These are phyloP conservation scores for Verticillium dahliae DNA, from an alignment of 2,329 filamentous ascomycete species.

Conservation along the genomic window DNA sequence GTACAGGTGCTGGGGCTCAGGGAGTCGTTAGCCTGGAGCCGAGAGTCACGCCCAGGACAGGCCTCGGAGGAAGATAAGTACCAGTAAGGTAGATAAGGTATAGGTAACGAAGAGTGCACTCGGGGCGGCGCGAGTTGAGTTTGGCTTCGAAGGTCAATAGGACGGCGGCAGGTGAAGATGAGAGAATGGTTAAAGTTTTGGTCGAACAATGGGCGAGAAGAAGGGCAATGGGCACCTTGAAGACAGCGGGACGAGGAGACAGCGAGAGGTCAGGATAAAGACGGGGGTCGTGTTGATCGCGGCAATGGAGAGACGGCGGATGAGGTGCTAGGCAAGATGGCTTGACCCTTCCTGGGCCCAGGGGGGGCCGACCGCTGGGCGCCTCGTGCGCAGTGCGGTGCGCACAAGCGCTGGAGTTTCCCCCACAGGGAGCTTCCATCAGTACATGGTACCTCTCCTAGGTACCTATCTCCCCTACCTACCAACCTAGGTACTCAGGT, in stretches of 20 bases:
- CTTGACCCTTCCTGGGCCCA: neutral
- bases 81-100: no score
- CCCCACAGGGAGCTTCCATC: no score
- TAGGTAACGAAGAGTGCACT: no score
- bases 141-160: neutral
- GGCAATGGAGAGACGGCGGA: neutral
- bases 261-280: neutral
- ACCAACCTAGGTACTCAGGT: no score
- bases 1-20: neutral
- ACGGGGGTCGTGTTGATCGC: neutral
- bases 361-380: neutral
- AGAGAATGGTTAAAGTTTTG: neutral
- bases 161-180: neutral
- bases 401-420: neutral
- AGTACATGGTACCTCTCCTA: no score
- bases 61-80: neutral
- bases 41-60: constrained; percentile 1
- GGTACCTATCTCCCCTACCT: no score
- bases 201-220: neutral
- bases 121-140: no score
- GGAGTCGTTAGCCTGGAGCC: neutral
- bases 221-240: neutral
- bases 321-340: neutral
- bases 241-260: neutral
- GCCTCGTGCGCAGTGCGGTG: neutral